A percentile compares a stretch with the other conserved stretches of the same genome.
Conservation (phyloP, 306 rosid genomes). For the Inga oerstediana region DNA sequence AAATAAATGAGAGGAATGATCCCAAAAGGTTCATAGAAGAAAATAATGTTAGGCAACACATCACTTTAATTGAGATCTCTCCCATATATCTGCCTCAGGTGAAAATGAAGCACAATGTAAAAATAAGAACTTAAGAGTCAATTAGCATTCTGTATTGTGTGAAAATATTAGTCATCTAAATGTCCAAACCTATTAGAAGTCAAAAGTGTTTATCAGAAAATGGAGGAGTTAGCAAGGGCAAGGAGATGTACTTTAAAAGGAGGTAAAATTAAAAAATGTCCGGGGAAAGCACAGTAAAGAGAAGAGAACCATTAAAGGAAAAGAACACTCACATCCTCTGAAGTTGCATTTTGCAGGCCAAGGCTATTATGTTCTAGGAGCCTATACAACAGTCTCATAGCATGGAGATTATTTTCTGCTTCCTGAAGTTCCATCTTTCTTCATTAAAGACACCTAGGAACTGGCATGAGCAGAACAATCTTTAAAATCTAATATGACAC, state of each 20-base stretch:
- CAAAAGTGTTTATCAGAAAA: neutral
- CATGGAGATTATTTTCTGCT: constrained; percentile 46
- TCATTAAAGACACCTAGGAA: neutral
- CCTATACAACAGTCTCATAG: constrained; percentile 53
- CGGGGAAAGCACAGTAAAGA: neutral
- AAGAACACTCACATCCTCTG: constrained; percentile 38
- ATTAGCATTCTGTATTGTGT: neutral
- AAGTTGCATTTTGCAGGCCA: constrained; percentile 20
- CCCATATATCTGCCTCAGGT: neutral
- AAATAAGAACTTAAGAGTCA: neutral
- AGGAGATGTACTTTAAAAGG: no score
- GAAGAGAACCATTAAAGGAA: neutral
- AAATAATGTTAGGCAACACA: neutral
- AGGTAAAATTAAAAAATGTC: neutral
- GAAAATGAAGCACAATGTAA: neutral
- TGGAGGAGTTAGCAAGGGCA: neutral
- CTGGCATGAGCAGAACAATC: neutral
- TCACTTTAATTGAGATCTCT: neutral
- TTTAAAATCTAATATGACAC: neutral
- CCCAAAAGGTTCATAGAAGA: constrained; percentile 1
- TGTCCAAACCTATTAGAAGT: constrained; percentile 1
- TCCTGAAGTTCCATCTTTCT: constrained; percentile 49
- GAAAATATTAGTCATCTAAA: neutral
- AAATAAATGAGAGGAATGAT: neutral
- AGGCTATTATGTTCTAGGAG: constrained; percentile 44